Conservation (phyloP, 2,329 filamentous ascomycete genomes). For the Akanthomyces uredinophilus region DNA sequence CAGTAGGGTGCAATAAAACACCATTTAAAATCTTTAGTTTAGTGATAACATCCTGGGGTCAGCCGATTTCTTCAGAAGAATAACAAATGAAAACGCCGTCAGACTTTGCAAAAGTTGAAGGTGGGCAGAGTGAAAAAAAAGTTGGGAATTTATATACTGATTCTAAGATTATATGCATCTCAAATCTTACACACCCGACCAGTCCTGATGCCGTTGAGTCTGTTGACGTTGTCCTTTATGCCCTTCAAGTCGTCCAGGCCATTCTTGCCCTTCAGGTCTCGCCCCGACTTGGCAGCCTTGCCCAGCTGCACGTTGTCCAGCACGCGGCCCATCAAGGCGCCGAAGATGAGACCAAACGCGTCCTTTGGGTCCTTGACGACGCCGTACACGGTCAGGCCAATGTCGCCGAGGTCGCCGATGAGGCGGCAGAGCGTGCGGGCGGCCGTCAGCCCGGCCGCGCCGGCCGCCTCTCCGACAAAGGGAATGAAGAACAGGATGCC, state of each 20-base stretch:
- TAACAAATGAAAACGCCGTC: background rate
- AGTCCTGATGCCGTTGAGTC: background rate
- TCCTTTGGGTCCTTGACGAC: background rate
- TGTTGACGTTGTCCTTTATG: background rate
- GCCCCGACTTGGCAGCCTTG: background rate
- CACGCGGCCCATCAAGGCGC: background rate
- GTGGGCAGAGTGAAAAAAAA: no score
- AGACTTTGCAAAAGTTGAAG: no score
- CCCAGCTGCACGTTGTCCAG: background rate
- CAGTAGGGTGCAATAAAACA: no score
- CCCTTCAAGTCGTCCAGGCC: background rate
- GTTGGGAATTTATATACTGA: background rate
- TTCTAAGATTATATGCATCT: no score
- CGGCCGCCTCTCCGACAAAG: slow-evolving; percentile 41
- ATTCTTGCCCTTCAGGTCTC: background rate
- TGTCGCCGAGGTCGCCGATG: background rate
- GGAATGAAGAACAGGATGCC: slow-evolving; percentile 46
- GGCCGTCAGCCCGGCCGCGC: background rate
- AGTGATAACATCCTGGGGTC: no score
- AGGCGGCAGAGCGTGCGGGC: background rate
- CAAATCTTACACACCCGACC: background rate
- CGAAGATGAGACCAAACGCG: slow-evolving; percentile 1
- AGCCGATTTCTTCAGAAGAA: no score
- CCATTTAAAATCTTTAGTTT: no score
- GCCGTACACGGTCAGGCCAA: background rate